A percentile compares a stretch with the other conserved stretches of the same genome.
phyloP scores from a whole-genome alignment of 768 basidiomycete species.

The Tephrocybe sp. region DNA sequence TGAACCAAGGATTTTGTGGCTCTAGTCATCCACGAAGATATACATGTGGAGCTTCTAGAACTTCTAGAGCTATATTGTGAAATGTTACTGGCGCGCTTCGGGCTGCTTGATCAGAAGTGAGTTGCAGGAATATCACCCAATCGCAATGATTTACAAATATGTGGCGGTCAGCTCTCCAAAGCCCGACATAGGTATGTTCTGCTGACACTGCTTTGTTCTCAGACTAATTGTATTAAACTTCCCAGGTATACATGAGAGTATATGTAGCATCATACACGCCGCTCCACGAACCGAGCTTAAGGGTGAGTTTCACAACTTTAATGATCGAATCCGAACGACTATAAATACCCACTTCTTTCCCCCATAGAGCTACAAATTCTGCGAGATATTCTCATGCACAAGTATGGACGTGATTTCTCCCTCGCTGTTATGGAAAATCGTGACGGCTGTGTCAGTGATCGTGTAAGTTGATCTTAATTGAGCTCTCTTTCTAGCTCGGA shows the following conservation, averaged over 20 bases:
- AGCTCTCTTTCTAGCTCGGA: neutral
- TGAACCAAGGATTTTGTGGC: neutral
- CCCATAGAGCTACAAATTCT: conserved; percentile 79
- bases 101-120: conserved; percentile 86
- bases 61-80: conserved; percentile 94
- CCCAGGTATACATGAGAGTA: conserved; percentile 66
- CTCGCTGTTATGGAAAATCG: conserved; percentile 84
- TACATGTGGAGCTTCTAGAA: conserved; percentile 86
- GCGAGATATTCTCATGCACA: conserved; percentile 94
- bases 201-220: neutral
- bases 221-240: neutral
- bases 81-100: conserved; percentile 89
- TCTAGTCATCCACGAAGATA: conserved; percentile 80
- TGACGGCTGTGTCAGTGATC: conserved; percentile 76
- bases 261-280: conserved; percentile 86
- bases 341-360: conserved; percentile 8
- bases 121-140: conserved; percentile 20
- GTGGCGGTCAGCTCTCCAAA: conserved; percentile 57
- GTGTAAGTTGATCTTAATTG: conserved; percentile 49
- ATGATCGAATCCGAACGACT: neutral
- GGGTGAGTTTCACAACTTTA: conserved; percentile 41
- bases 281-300: conserved; percentile 91
- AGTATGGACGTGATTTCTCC: conserved; percentile 91
- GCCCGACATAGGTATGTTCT: conserved; percentile 74
- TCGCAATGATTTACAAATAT: conserved; percentile 9